Conservation (phyloP, 208 protist genomes). For the Tritrichomonas musculus region DNA sequence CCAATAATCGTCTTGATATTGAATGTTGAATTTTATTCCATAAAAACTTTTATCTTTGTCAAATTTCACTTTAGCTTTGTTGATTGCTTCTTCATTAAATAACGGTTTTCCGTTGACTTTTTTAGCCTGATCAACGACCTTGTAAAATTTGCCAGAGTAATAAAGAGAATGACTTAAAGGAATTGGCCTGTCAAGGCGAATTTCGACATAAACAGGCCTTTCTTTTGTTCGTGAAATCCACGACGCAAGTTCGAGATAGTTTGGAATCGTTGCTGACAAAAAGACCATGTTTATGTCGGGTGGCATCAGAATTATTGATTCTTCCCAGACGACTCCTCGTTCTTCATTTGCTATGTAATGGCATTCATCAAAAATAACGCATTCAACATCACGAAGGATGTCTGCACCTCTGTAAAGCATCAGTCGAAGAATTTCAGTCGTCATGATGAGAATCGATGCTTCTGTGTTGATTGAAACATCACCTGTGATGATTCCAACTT, state of each 20-base stretch:
- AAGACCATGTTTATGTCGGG: slow-evolving; percentile 18
- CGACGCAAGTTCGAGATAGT: neutral
- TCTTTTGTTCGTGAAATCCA: neutral
- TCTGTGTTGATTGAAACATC: slow-evolving; percentile 63
- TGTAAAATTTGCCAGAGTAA: too few relatives aligned
- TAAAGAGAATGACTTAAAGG: neutral
- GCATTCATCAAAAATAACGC: slow-evolving; percentile 94
- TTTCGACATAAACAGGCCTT: neutral
- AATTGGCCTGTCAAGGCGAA: neutral
- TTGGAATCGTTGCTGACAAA: slow-evolving; percentile 19
- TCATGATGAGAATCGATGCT: slow-evolving; percentile 76
- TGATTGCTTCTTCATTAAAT: too few relatives aligned
- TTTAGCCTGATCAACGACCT: too few relatives aligned
- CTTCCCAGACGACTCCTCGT: slow-evolving; percentile 44
- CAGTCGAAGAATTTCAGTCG: slow-evolving; percentile 70
- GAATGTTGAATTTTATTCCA: neutral
- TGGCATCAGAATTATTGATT: slow-evolving; percentile 25
- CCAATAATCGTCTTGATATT: neutral
- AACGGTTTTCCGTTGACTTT: too few relatives aligned
- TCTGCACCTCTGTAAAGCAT: slow-evolving; percentile 71
- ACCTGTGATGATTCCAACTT: slow-evolving; percentile 47
- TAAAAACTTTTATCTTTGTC: neutral
- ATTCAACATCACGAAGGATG: slow-evolving; percentile 94
- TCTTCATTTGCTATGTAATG: slow-evolving; percentile 51
- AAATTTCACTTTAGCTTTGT: neutral